Percentiles rank a stretch among this genome's conserved stretches.
Evolutionary conservation across 1,284 basidiomycete species (phyloP).

Genomic region (Cryptococcus deneoformans): DNA sequence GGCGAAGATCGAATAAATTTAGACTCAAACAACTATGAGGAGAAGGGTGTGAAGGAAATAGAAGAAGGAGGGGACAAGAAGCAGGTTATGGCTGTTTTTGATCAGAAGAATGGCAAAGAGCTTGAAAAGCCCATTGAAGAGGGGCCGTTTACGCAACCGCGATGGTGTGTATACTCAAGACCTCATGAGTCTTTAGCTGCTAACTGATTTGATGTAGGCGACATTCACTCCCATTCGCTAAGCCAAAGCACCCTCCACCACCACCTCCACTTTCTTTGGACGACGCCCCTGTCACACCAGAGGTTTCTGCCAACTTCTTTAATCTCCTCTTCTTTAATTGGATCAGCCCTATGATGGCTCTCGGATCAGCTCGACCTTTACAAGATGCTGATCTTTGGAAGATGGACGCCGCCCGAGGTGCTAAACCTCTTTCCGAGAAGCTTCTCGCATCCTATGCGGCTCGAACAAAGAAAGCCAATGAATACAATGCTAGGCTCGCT

Average conservation of each 20-base stretch:
- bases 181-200: too few species aligned
- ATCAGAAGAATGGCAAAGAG: constrained; percentile 40
- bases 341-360: constrained; percentile 67
- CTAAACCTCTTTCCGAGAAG: constrained; percentile 61
- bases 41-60: constrained; percentile 6
- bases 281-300: constrained; percentile 56
- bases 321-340: constrained; percentile 63
- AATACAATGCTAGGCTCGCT: constrained; percentile 66
- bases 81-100: constrained; percentile 11
- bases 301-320: constrained; percentile 53
- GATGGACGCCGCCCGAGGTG: constrained; percentile 57
- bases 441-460: constrained; percentile 64
- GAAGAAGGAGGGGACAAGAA: background rate
- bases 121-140: constrained; percentile 23
- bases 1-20: background rate
- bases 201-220: constrained; percentile 21
- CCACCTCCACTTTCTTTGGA: constrained; percentile 57
- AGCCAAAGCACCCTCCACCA: constrained; percentile 49
- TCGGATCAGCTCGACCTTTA: constrained; percentile 64
- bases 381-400: constrained; percentile 82
- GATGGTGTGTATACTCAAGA: constrained; percentile 32
- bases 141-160: constrained; percentile 40
- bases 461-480: constrained; percentile 57
- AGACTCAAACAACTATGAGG: background rate
- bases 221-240: constrained; percentile 47